Evolutionary conservation across 2,329 filamentous ascomycete species (phyloP).

Genomic region (Salinomyces thailandicus): DNA sequence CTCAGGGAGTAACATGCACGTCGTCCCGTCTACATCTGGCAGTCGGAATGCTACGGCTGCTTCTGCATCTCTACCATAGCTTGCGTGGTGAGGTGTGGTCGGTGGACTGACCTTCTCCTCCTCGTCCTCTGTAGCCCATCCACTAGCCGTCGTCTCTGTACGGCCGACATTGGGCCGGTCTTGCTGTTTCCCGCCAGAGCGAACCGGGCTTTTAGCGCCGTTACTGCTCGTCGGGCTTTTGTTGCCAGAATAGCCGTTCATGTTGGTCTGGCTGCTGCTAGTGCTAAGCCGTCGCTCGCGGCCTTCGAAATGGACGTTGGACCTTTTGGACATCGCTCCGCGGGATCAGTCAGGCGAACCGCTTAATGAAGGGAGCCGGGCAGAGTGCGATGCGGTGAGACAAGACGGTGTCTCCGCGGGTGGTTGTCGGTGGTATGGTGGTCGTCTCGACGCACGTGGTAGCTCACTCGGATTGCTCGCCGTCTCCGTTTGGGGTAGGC

Average conservation of each 20-base stretch:
- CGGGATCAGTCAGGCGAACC: too few relatives aligned
- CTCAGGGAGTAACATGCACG: too few relatives aligned
- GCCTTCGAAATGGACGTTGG: conserved; percentile 16
- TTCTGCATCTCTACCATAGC: too few relatives aligned
- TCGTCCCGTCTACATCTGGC: too few relatives aligned
- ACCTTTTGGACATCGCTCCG: conserved; percentile 8
- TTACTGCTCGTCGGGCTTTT: conserved; percentile 29
- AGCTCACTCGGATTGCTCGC: too few relatives aligned
- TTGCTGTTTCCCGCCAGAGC: conserved; percentile 26
- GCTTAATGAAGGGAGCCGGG: too few relatives aligned
- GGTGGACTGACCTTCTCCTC: conserved; percentile 13
- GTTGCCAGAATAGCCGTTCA: conserved; percentile 19
- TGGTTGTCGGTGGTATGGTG: not conserved
- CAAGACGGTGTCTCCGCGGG: not conserved
- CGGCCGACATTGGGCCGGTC: conserved; percentile 14
- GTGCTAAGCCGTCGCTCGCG: conserved; percentile 47
- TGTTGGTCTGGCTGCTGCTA: conserved; percentile 27
- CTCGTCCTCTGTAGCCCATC: conserved; percentile 28
- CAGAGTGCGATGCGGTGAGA: not conserved
- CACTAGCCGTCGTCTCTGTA: conserved; percentile 20
- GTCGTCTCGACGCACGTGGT: too few relatives aligned
- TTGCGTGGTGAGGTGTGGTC: not conserved
- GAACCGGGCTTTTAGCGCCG: conserved; percentile 40
- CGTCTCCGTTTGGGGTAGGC: too few relatives aligned
- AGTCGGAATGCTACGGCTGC: too few relatives aligned